phyloP scores from a whole-genome alignment of 495 filamentous ascomycete species.

The Penicillium turbatum region DNA sequence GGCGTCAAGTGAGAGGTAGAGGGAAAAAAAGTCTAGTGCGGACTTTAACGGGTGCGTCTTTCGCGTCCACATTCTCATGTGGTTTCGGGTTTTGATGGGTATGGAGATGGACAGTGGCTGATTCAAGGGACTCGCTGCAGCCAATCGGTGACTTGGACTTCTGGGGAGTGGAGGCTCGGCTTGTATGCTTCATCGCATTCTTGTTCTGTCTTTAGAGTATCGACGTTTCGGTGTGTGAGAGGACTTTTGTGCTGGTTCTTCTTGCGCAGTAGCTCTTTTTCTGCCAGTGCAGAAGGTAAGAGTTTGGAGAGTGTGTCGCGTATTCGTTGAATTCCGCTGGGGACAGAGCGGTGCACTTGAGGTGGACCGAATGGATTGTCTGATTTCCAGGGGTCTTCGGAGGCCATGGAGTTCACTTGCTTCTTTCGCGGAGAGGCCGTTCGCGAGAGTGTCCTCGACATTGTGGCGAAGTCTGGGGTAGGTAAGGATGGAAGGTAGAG shows the following conservation, averaged over 20 bases:
- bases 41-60: not conserved
- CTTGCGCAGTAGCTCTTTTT: conserved; percentile 38
- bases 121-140: conserved; percentile 54
- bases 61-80: not conserved
- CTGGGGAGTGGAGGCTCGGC: conserved; percentile 49
- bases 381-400: conserved; percentile 33
- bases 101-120: not conserved
- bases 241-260: conserved; percentile 41
- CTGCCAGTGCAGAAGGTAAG: conserved; percentile 35
- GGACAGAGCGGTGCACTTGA: conserved; percentile 26
- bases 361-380: conserved; percentile 42
- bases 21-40: conserved; percentile 21
- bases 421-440: conserved; percentile 25
- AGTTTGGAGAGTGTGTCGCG: conserved; percentile 38
- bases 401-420: conserved; percentile 23
- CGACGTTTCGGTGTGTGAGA: conserved; percentile 43
- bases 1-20: conserved; percentile 1
- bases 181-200: conserved; percentile 53
- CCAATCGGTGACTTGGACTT: conserved; percentile 67
- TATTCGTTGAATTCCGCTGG: conserved; percentile 34
- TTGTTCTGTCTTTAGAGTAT: conserved; percentile 42
- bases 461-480: not conserved
- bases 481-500: not conserved
- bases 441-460: conserved; percentile 25
- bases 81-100: not conserved